These are phyloP conservation scores for Penicillium verrucosum DNA, from an alignment of 2,329 filamentous ascomycete species.

Conservation along the genomic window DNA sequence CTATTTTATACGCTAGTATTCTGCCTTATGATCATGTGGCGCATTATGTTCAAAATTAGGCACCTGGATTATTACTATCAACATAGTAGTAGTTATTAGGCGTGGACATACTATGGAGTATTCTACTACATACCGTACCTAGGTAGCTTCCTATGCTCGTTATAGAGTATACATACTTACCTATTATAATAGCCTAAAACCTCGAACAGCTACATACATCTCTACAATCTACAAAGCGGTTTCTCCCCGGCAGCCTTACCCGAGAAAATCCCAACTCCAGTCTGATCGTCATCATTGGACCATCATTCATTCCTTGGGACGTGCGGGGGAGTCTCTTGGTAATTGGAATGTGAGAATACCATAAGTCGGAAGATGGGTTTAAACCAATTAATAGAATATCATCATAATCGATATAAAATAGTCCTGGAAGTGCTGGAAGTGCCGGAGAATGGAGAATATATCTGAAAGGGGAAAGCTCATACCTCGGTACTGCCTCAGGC, in stretches of 20 bases:
- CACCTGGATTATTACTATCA: conserved; percentile 7
- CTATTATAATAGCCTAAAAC: background rate
- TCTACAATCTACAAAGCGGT: background rate
- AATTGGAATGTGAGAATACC: background rate
- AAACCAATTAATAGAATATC: background rate
- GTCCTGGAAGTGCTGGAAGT: background rate
- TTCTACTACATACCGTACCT: background rate
- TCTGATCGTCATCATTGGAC: conserved; percentile 3
- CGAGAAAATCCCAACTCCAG: background rate
- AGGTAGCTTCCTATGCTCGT: background rate
- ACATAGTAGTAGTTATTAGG: too few species aligned
- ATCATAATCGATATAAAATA: background rate
- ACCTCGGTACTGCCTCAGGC: conserved; percentile 3
- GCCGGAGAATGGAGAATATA: too few species aligned
- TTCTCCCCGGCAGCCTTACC: conserved; percentile 6
- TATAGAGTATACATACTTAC: background rate
- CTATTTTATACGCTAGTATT: background rate
- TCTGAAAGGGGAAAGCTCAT: background rate
- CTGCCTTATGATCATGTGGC: conserved; percentile 8
- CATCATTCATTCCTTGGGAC: background rate
- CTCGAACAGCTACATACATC: background rate
- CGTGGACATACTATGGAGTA: too few species aligned
- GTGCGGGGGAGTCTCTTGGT: conserved; percentile 1
- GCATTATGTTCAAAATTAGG: conserved; percentile 5
- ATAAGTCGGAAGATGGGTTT: background rate